Base-by-base conservation (phyloP, 2,329 filamentous ascomycete species). In the Penicillium sp. region DNA sequence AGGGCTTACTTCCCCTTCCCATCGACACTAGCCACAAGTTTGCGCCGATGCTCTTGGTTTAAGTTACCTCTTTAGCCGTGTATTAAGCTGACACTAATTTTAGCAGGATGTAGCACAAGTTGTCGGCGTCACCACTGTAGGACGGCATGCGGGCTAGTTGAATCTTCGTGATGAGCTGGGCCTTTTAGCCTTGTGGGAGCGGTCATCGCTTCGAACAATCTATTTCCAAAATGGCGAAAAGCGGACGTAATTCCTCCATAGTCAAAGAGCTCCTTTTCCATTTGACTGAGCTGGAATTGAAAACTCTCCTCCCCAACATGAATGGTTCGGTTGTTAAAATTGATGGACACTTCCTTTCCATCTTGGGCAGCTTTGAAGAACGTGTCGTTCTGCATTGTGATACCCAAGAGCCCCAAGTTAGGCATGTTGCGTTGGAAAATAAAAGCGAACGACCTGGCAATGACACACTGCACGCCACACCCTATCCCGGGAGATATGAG, bases 381-480 rank as follows among this genome's bases (percentile, higher is more conserved):
- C 0, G 40, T 54, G 6, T 67, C 63, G 44, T 77, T 68, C 0
- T 50, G 44, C 10, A 78, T 66, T 1, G 60, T 64, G 42, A 78
- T 73, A 0, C 73, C 73, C 13, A 77, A 53, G 0, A 78, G 66
- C 0, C 75, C 75, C 0, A 77, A 57, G 31, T 64, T 74, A 0
- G 75, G 72, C 62, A 73, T 69, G 55, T 78, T 78, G 1, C 73
- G 67, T 6, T 64, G 64, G 47, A 73, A 77, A 49, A 77, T 77
- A 57, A 77, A 77, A 0, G 72, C 68, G 48, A 75, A 78, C 0
- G 69, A 73, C 41, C 66, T 58, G 1, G 73, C 74, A 46, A 77
- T 75, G 0, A 77, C 72, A 44, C 69, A 73, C 53, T 72, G 51
- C 1, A 76, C 65, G 1, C 70, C 52, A 10, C 44, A 48, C 0